phyloP scores from a whole-genome alignment of 306 rosid genomes.

The Potentilla sterilis region DNA sequence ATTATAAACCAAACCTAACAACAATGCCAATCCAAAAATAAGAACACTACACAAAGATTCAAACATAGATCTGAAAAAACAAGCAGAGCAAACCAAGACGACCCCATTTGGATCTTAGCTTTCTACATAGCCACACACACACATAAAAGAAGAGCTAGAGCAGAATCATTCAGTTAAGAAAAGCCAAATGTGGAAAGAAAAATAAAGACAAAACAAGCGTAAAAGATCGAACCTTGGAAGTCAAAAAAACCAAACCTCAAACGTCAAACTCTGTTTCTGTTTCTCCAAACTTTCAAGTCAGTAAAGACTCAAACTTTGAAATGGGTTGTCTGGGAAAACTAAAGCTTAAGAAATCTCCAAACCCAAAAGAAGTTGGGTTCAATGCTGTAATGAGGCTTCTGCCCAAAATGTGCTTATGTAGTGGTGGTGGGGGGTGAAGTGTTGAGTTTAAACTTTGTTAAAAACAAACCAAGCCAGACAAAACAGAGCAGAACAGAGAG shows the following conservation, averaged over 20 bases:
- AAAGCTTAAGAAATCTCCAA: background rate
- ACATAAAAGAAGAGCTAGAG: background rate
- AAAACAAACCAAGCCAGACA: background rate
- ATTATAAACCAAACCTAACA: constrained; percentile 7
- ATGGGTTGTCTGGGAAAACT: background rate
- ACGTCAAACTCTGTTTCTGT: background rate
- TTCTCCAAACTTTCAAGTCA: background rate
- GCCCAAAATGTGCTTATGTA: background rate
- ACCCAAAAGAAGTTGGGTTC: background rate
- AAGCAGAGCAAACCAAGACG: constrained; percentile 5
- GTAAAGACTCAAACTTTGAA: background rate
- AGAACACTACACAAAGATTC: background rate
- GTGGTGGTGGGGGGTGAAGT: background rate
- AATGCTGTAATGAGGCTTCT: background rate
- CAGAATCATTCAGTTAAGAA: background rate
- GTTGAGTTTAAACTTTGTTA: background rate
- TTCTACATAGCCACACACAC: background rate
- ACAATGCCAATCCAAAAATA: constrained; percentile 14
- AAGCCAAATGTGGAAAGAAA: background rate
- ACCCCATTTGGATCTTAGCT: constrained; percentile 8
- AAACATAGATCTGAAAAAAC: background rate
- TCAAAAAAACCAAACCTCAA: constrained; percentile 14
- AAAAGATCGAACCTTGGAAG: constrained; percentile 10
- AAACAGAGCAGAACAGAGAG: background rate
- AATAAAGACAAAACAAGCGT: constrained; percentile 9